Percentiles rank a stretch among this genome's conserved stretches.
These are phyloP conservation scores for Pseudogymnoascus pannorum DNA, from an alignment of 2,329 filamentous ascomycete genomes.

Conservation along the genomic window DNA sequence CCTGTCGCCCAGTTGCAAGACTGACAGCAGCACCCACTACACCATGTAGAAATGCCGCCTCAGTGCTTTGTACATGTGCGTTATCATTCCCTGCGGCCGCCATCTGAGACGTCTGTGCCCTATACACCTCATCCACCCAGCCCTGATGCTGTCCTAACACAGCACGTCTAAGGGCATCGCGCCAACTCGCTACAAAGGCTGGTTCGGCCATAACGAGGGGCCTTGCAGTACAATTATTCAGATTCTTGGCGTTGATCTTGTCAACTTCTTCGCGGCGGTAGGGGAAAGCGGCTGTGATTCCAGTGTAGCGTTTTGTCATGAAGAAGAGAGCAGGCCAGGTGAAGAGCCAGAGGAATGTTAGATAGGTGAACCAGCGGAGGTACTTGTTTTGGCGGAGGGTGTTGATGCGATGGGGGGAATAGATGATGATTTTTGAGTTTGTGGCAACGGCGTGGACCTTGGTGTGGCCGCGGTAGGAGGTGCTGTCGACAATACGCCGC, in stretches of 20 bases:
- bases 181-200: slow-evolving; percentile 1
- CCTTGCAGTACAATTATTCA: slow-evolving; percentile 14
- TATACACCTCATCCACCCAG: slow-evolving; percentile 11
- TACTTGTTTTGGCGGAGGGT: slow-evolving; percentile 56
- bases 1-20: not conserved
- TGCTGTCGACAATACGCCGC: slow-evolving; percentile 49
- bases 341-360: slow-evolving; percentile 62
- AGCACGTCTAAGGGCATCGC: not conserved
- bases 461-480: slow-evolving; percentile 60
- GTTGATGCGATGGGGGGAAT: slow-evolving; percentile 56
- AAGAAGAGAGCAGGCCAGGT: slow-evolving; percentile 65
- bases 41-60: not conserved
- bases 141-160: slow-evolving; percentile 5
- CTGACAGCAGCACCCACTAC: not conserved
- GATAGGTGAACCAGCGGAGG: slow-evolving; percentile 57
- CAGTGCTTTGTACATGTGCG: not conserved
- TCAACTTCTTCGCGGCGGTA: slow-evolving; percentile 20
- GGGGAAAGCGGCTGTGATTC: slow-evolving; percentile 48
- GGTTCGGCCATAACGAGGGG: slow-evolving; percentile 7
- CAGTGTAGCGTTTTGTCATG: slow-evolving; percentile 59
- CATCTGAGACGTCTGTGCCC: slow-evolving; percentile 13
- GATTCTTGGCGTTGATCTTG: not conserved
- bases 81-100: not conserved
- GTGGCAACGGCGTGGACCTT: slow-evolving; percentile 52
- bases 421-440: slow-evolving; percentile 52